Base-by-base conservation (phyloP, 2,329 filamentous ascomycete genomes). In the Madurella mycetomatis region DNA sequence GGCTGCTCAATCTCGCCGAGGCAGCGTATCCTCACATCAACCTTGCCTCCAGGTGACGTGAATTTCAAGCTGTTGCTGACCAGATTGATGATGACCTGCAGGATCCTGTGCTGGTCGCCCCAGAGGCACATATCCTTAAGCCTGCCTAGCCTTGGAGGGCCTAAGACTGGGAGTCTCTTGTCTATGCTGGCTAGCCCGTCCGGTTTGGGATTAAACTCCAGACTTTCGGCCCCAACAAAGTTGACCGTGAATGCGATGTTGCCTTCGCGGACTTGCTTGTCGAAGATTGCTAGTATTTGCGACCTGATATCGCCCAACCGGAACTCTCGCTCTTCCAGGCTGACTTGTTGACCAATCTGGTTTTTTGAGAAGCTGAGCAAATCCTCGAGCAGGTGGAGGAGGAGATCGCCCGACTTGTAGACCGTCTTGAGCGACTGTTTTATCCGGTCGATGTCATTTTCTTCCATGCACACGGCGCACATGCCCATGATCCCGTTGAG, bases 401-500 rank as follows among this genome's bases (percentile, higher is more conserved):
- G 73, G 5, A 96, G 72, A 67, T 96, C 92, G 18, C 83, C 90
- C 18, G 88, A 92, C 70, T 92, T 94, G 72, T 95, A 96, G 17
- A 96, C 85, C 16, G 91, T 90, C 63, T 90, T 88, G 5, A 96
- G 76, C 1, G 88, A 94, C 62, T 91, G 83, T 69, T 92, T 91
- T 60, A 96, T 84, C 60, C 86, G 83, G 32, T 78, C 70, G 13
- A 91, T 73, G 64, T 95, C 90, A 47, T 92, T 86, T 68, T 96
- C 91, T 60, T 91, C 88, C 90, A 96, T 94, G 70, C 90, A 94
- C 1, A 96, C 87, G 0, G 90, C 88, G 62, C 87, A 92, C 87
- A 96, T 94, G 55, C 94, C 94, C 64, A 99, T 78, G 47, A 97
- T 96, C 12, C 92, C 94, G 66, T 97, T 97, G 54, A 97, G 78